Evolutionary conservation across 768 basidiomycete species (phyloP), one percentile per base, ranked within the genome.

Genomic region (Tulasnella sp.): DNA sequence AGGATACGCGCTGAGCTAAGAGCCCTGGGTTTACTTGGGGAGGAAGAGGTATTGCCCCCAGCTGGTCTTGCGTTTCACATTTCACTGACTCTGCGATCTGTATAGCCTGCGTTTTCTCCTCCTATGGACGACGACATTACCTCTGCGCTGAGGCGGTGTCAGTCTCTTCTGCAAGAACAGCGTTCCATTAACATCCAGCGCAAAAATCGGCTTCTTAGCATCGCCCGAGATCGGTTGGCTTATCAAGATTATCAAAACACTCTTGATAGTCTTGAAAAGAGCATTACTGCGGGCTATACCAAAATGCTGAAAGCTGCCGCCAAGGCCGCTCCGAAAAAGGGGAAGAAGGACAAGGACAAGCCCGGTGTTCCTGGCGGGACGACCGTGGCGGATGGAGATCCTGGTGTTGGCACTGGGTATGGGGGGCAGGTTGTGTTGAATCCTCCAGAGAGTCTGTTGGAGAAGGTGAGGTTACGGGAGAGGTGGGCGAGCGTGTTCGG

Each of bases 111-210:
- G 83, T 94, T 89, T 82, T 86, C 89, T 32, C 87, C 90, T 69
- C 87, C 92, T 79, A 88, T 93, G 74, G 92, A 96, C 48, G 98
- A 99, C 84, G 96, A 96, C 42, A 93, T 99, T 72, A 92, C 96
- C 10, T 91, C 93, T 1, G 92, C 94, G 0, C 89, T 99, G 0
- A 92, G 97, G 3, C 91, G 94, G 61, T 93, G 94, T 23, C 98
- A 99, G 83, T 85, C 88, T 18, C 90, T 95, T 80, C 88, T 99
- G 6, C 90, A 92, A 13, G 86, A 85, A 7, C 93, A 98, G 72
- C 87, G 92, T 2, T 88, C 91, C 11, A 88, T 90, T 78, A 99
- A 99, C 86, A 94, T 96, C 81, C 89, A 90, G 3, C 91, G 97
- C 16, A 92, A 92, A 83, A 84, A 85, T 40, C 90, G 93, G 4